These are phyloP conservation scores for Osmozyma mogii DNA, from an alignment of 805 yeast genomes.

Conservation along the genomic window DNA sequence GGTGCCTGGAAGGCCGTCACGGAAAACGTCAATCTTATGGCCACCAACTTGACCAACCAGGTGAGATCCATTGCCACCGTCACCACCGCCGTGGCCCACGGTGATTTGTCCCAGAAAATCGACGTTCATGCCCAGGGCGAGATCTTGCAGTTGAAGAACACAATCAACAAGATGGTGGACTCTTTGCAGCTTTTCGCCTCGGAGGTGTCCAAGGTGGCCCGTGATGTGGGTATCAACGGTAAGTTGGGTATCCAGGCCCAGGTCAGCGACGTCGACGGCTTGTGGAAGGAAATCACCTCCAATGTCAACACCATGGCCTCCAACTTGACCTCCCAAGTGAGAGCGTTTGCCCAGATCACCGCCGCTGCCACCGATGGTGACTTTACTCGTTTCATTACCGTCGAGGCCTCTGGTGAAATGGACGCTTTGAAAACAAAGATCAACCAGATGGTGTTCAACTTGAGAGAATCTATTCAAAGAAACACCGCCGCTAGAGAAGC, in stretches of 20 bases:
- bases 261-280: conserved; percentile 82
- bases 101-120: conserved; percentile 78
- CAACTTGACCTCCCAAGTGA: conserved; percentile 84
- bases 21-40: conserved; percentile 40
- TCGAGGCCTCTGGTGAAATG: conserved; percentile 91
- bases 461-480: conserved; percentile 83
- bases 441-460: conserved; percentile 57
- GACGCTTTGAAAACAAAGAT: conserved; percentile 56
- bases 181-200: conserved; percentile 79
- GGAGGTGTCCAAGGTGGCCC: conserved; percentile 84
- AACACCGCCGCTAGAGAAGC: conserved; percentile 93
- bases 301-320: conserved; percentile 92
- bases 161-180: conserved; percentile 91
- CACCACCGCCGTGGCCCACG: conserved; percentile 87
- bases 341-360: conserved; percentile 89
- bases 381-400: conserved; percentile 82
- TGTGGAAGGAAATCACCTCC: conserved; percentile 87
- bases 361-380: conserved; percentile 95
- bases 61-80: conserved; percentile 86
- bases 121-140: conserved; percentile 90
- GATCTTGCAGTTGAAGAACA: conserved; percentile 73
- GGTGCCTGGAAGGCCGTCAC: conserved; percentile 46
- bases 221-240: conserved; percentile 91
- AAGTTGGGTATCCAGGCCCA: conserved; percentile 89
- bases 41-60: conserved; percentile 54